A percentile compares a stretch with the other conserved stretches of the same genome.
Conservation (phyloP, 495 filamentous ascomycete genomes). For the Aspergillus mulundensis region DNA sequence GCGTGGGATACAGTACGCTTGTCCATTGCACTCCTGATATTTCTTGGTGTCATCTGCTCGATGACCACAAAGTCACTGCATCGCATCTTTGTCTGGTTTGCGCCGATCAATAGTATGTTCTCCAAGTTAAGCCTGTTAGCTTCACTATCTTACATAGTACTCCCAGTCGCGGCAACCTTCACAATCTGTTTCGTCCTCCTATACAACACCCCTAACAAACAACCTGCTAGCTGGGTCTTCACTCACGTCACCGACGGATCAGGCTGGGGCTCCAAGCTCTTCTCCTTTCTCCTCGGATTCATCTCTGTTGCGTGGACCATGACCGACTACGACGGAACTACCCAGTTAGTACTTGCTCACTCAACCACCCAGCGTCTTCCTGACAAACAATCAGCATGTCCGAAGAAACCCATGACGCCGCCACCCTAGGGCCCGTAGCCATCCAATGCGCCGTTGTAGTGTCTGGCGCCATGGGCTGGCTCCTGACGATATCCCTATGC, state of each 20-base stretch:
- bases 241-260: slow-evolving; percentile 62
- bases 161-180: slow-evolving; percentile 50
- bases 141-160: slow-evolving; percentile 4
- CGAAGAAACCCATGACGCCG: slow-evolving; percentile 69
- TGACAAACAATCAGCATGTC: slow-evolving; percentile 51
- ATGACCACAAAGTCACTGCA: slow-evolving; percentile 61
- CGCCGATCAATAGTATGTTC: slow-evolving; percentile 61
- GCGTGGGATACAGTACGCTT: slow-evolving; percentile 60
- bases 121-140: not conserved
- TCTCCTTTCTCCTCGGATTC: slow-evolving; percentile 66
- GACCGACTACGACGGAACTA: slow-evolving; percentile 74
- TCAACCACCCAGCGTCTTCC: not conserved
- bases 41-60: slow-evolving; percentile 62
- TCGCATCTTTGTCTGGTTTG: slow-evolving; percentile 65
- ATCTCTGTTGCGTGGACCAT: slow-evolving; percentile 72
- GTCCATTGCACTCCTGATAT: slow-evolving; percentile 52
- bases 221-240: slow-evolving; percentile 63
- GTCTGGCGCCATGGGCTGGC: slow-evolving; percentile 61
- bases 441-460: slow-evolving; percentile 62
- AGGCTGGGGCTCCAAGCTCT: slow-evolving; percentile 60
- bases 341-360: slow-evolving; percentile 46
- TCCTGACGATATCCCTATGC: slow-evolving; percentile 64
- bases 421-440: slow-evolving; percentile 60
- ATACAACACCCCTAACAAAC: slow-evolving; percentile 59
- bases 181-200: slow-evolving; percentile 60